Evolutionary conservation across 1,139 yeast genomes (phyloP), one percentile per base, ranked within the genome.

Genomic region (Zygoascus sp.): DNA sequence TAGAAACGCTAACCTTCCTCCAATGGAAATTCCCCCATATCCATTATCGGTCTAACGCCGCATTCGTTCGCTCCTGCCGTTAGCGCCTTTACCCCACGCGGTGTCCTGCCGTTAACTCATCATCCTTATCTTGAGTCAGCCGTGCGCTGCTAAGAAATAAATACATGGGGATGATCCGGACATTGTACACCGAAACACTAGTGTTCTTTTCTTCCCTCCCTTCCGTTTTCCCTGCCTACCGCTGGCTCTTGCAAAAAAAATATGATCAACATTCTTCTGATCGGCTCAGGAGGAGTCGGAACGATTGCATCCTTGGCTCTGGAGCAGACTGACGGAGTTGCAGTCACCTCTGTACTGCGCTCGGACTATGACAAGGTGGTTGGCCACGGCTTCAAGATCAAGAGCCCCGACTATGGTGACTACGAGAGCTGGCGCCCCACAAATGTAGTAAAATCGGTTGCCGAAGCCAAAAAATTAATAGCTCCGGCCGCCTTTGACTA

Each of bases 281-380:
- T 82, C 30, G 89, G 89, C 9, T 70, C 81, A 54, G 89, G 89
- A 8, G 89, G 90, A 22, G 88, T 84, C 1, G 94, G 94, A 13
- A 72, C 82, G 35, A 74, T 84, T 40, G 82, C 83, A 5, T 82
- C 89, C 0, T 73, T 80, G 42, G 76, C 83, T 0, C 69, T 84
- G 30, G 74, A 74, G 47, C 68, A 67, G 38, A 66, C 73, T 5
- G 74, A 72, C 2, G 67, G 69, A 50, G 70, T 76, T 2, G 75
- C 74, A 45, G 84, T 83, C 4, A 79, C 89, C 0, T 66, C 78
- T 2, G 82, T 83, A 9, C 67, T 76, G 13, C 72, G 90, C 54
- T 79, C 87, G n/a, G 83, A 80, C 57, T 82, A 80, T 61, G 77
- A 81, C 9, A 61, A 63, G 11, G 79, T 82, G 36, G 54, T 57